Evolutionary conservation across 1,139 yeast genomes (phyloP), one percentile per base, ranked within the genome.

Genomic region (Debaryomyces sp.): DNA sequence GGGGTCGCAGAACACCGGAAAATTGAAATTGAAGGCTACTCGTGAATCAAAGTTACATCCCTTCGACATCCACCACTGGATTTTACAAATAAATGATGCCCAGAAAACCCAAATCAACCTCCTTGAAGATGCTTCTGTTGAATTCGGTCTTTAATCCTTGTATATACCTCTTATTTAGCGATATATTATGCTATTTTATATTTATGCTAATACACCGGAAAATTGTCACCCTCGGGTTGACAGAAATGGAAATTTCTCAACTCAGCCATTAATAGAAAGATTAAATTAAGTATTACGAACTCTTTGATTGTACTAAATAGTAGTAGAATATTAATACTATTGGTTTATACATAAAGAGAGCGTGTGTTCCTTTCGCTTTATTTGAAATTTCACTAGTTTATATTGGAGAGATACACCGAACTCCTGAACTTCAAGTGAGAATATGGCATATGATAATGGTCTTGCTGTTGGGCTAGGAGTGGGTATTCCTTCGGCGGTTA

Each of bases 21-120:
- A 67, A 49, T 71, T 85, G 41, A 71, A 64, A 54, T 73, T 87
- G 57, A 77, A 78, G 53, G 94, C 92, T 15, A 75, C 77, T 50
- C 78, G 91, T 67, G 78, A 76, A 41, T 71, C 78, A 47, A 78
- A 79, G 54, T 64, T 68, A 42, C 80, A 81, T 41, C 87, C 84
- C 24, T 87, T 87, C 60, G 67, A 74, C 34, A 80, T 87, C 43
- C 79, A 78, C 46, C 81, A 79, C 53, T 86, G 89, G 84, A 67
- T 73, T 41, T 73, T 87, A 56, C 71, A 70, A 24, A 75, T 77
- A 24, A 77, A 70, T 46, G 68, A 64, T 33, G 63, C 71, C 22
- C 63, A 64, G 43, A 64, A 58, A 4, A 49, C 54, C 21, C 56
- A 49, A 36, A 51, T 79, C 47, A 87, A 87, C 59, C 73, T 87